Evolutionary conservation across 306 rosid genomes (phyloP).

Genomic region (Hippophae rhamnoides): DNA sequence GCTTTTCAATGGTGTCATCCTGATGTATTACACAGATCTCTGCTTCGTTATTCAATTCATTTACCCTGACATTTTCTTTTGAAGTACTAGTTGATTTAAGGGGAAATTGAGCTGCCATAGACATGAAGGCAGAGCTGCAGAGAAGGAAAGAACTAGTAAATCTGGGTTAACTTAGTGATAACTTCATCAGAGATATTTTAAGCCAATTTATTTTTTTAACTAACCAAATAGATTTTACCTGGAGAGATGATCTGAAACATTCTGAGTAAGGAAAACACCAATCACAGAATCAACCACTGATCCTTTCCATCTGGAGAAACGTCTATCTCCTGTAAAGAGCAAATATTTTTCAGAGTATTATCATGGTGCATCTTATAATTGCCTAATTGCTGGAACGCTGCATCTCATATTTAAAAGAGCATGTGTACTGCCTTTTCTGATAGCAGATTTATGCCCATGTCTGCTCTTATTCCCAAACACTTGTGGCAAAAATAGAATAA

Average conservation of each 20-base stretch:
- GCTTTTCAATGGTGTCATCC: conserved; percentile 33
- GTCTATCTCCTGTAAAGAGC: conserved; percentile 72
- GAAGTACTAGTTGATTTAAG: conserved; percentile 30
- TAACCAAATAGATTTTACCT: conserved; percentile 38
- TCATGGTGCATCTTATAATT: background rate
- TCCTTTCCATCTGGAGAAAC: conserved; percentile 95
- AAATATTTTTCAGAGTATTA: background rate
- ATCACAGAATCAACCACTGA: conserved; percentile 92
- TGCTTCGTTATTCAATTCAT: conserved; percentile 33
- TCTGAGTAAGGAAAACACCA: conserved; percentile 91
- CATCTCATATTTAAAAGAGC: no score
- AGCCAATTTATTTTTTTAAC: background rate
- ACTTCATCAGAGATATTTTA: no score
- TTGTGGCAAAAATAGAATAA: no score
- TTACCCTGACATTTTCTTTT: conserved; percentile 22
- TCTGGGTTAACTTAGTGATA: background rate
- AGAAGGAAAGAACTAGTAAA: conserved; percentile 16
- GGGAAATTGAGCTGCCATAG: conserved; percentile 77
- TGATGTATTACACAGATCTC: conserved; percentile 35
- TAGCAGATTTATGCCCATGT: no score
- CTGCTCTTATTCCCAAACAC: no score
- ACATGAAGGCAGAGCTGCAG: conserved; percentile 97
- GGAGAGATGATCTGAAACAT: conserved; percentile 95
- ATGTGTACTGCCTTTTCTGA: no score
- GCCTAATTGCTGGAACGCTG: no score